Base-by-base conservation (phyloP, 208 protist species). In the Acanthamoeba triangularis region DNA sequence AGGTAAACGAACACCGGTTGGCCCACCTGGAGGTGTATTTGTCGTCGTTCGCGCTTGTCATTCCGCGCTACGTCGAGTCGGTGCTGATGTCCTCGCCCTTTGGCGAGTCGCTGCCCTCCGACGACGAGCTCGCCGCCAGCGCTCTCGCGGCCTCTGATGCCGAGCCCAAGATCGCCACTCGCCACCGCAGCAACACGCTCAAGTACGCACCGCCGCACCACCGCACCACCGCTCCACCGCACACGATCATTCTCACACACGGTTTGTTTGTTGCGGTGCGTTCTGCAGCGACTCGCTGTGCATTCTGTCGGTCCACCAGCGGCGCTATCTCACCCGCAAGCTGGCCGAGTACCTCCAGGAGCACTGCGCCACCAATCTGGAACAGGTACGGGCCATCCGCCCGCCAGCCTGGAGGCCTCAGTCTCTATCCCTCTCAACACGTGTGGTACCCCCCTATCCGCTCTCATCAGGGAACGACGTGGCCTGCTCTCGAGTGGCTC, bases 401-500 rank as follows among this genome's bases (percentile, higher is more conserved):
- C 23, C 13, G 10, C 30, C 8, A 69, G 23, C 49, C 35, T 25
- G 11, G n/a, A n/a, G n/a, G n/a, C n/a, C n/a, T n/a, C n/a, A n/a
- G n/a, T n/a, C n/a, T n/a, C n/a, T n/a, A n/a, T n/a, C n/a, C n/a
- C n/a, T n/a, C n/a, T n/a, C n/a, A n/a, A n/a, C n/a, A n/a, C n/a
- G n/a, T n/a, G n/a, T n/a, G n/a, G n/a, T n/a, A n/a, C n/a, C n/a
- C n/a, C n/a, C n/a, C n/a, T n/a, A n/a, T n/a, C n/a, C n/a, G n/a
- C n/a, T n/a, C 23, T 28, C 28, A 16, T 41, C 82, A 92, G 85
- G 54, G 59, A 76, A 33, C n/a, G 54, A 92, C 35, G 63, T 92
- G 85, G 85, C 85, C 85, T 28, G 47, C 85, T 1, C 54, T 92
- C 18, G 63, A 92, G 18, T 92, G 85, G 85, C 63, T 92, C 28